Evolutionary conservation across 2,329 filamentous ascomycete genomes (phyloP).

Genomic region (Pseudogymnoascus sp.): DNA sequence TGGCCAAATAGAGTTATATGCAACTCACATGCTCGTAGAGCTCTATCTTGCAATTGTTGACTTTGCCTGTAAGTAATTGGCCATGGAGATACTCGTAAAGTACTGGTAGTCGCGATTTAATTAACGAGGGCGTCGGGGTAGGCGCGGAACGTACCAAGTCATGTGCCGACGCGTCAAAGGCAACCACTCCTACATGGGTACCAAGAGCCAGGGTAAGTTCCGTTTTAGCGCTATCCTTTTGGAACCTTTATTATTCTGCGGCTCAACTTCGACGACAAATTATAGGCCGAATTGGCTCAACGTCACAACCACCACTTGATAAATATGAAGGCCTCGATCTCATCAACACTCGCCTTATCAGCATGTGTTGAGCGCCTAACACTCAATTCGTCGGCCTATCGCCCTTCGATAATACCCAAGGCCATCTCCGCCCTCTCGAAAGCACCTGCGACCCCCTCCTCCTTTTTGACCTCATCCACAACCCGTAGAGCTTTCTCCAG

Average conservation of each 20-base stretch:
- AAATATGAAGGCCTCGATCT: constrained; percentile 4
- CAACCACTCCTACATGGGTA: neutral
- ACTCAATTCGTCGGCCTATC: constrained; percentile 3
- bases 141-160: constrained; percentile 3
- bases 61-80: neutral
- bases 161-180: constrained; percentile 6
- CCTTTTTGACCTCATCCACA: constrained; percentile 34
- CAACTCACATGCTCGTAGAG: neutral
- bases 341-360: constrained; percentile 2
- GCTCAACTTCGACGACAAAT: constrained; percentile 5
- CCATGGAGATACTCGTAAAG: neutral
- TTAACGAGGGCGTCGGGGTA: neutral
- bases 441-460: neutral
- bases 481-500: constrained; percentile 63
- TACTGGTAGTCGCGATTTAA: neutral
- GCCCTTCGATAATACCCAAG: neutral
- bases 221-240: neutral
- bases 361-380: constrained; percentile 9
- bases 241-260: constrained; percentile 6
- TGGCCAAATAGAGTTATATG: neutral
- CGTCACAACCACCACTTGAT: neutral
- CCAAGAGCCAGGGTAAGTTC: neutral
- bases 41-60: neutral
- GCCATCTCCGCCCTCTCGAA: neutral
- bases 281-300: neutral